Evolutionary conservation across 1,284 basidiomycete genomes (phyloP).

Genomic region (Cryptococcus sp.): DNA sequence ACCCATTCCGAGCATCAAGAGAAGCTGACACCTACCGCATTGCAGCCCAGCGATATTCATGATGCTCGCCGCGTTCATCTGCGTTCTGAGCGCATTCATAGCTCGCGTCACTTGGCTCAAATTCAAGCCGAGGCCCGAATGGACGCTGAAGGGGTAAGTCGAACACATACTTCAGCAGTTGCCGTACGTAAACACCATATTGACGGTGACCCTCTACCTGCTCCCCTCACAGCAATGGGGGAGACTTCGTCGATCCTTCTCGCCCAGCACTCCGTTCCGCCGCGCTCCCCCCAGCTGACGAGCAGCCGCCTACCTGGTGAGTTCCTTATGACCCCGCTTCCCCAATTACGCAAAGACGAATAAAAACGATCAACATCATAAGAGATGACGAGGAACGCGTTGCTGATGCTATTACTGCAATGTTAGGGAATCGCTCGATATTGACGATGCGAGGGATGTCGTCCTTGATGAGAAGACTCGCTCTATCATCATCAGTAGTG

Average conservation of each 20-base stretch:
- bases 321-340: slow-evolving; percentile 4
- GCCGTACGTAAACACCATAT: background rate
- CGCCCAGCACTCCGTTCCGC: slow-evolving; percentile 14
- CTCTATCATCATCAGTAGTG: background rate
- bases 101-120: slow-evolving; percentile 21
- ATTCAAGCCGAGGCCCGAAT: slow-evolving; percentile 26
- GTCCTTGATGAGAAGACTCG: slow-evolving; percentile 6
- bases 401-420: background rate
- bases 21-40: background rate
- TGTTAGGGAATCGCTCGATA: slow-evolving; percentile 11
- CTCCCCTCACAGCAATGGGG: background rate
- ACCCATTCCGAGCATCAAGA: no score
- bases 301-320: slow-evolving; percentile 34
- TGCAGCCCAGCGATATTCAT: slow-evolving; percentile 31
- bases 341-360: no score
- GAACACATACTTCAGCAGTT: background rate
- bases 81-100: slow-evolving; percentile 21
- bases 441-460: slow-evolving; percentile 10
- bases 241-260: slow-evolving; percentile 17
- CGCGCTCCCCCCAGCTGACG: slow-evolving; percentile 23
- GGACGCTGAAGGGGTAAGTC: slow-evolving; percentile 29
- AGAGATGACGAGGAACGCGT: background rate
- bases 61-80: slow-evolving; percentile 30
- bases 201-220: background rate
- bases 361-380: background rate